Conservation (phyloP, 148 eudicot genomes). For the Oxyria digyna region DNA sequence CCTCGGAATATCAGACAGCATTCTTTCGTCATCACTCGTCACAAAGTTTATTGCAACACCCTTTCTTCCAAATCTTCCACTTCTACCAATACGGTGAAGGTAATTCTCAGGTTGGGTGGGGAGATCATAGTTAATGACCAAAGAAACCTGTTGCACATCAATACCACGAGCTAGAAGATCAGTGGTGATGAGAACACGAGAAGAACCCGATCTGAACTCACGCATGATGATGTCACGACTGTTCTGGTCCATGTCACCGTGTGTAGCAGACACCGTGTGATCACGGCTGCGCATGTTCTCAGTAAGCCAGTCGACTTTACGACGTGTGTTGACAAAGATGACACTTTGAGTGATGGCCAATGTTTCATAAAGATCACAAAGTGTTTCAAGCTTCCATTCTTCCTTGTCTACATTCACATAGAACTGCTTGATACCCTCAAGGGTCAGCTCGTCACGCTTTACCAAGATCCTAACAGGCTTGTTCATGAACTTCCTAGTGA, state of each 20-base stretch:
- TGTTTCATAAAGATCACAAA: no score
- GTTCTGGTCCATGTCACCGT: slow-evolving; percentile 21
- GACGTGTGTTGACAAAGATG: slow-evolving; percentile 21
- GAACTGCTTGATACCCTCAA: slow-evolving; percentile 19
- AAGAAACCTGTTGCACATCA: slow-evolving; percentile 25
- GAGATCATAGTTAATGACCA: slow-evolving; percentile 21
- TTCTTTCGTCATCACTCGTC: slow-evolving; percentile 17
- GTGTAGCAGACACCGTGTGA: slow-evolving; percentile 18
- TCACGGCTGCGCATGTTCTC: slow-evolving; percentile 23
- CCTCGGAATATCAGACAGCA: slow-evolving; percentile 22
- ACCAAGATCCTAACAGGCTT: slow-evolving; percentile 24
- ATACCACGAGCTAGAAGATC: slow-evolving; percentile 25
- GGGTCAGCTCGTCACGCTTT: slow-evolving; percentile 26
- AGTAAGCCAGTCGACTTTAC: slow-evolving; percentile 25
- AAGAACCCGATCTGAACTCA: slow-evolving; percentile 22
- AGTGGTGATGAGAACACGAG: slow-evolving; percentile 26
- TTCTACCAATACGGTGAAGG: slow-evolving; percentile 22
- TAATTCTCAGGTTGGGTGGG: slow-evolving; percentile 27
- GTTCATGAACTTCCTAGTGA: slow-evolving; percentile 23
- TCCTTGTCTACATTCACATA: slow-evolving; percentile 7
- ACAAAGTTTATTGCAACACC: slow-evolving; percentile 27
- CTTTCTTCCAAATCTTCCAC: slow-evolving; percentile 15
- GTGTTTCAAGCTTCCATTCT: slow-evolving; percentile 9
- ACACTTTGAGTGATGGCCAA: slow-evolving; percentile 17
- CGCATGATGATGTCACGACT: slow-evolving; percentile 21